Evolutionary conservation across 2,329 filamentous ascomycete genomes (phyloP).

Genomic region (Huntiella omanensis): DNA sequence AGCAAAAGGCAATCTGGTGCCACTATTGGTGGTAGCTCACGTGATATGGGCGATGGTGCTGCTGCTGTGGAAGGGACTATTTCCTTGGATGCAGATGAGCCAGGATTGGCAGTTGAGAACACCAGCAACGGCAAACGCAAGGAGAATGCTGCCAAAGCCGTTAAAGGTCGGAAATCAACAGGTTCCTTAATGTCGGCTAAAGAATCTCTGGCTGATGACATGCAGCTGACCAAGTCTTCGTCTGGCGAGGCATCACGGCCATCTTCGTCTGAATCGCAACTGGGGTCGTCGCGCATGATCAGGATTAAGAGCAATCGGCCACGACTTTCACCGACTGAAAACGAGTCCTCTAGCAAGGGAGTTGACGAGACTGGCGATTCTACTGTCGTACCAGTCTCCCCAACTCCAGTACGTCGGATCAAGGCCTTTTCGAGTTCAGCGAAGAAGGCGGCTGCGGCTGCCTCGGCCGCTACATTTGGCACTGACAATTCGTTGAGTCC

Average conservation of each 20-base stretch:
- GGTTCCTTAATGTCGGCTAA: background rate
- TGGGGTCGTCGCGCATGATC: background rate
- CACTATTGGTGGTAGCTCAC: conserved; percentile 1
- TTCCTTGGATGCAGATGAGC: background rate
- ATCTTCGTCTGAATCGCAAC: background rate
- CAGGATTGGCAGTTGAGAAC: background rate
- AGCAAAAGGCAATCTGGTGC: background rate
- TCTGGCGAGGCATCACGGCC: background rate
- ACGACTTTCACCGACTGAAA: background rate
- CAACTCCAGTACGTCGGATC: conserved; percentile 1
- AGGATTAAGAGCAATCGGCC: conserved; percentile 1
- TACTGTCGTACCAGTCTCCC: background rate
- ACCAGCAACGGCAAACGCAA: background rate
- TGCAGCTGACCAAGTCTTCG: background rate
- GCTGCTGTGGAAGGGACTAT: background rate
- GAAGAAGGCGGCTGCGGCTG: conserved; percentile 1
- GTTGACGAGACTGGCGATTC: background rate
- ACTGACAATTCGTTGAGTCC: background rate
- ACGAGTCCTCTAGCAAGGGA: background rate
- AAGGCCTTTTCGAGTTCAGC: conserved; percentile 2
- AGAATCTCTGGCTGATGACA: background rate
- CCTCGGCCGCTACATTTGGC: background rate
- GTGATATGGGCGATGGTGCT: conserved; percentile 6
- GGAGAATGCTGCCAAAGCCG: background rate
- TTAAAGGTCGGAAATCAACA: too few species aligned